These are phyloP conservation scores for Potentilla sterilis DNA, from an alignment of 306 rosid species.

Conservation along the genomic window DNA sequence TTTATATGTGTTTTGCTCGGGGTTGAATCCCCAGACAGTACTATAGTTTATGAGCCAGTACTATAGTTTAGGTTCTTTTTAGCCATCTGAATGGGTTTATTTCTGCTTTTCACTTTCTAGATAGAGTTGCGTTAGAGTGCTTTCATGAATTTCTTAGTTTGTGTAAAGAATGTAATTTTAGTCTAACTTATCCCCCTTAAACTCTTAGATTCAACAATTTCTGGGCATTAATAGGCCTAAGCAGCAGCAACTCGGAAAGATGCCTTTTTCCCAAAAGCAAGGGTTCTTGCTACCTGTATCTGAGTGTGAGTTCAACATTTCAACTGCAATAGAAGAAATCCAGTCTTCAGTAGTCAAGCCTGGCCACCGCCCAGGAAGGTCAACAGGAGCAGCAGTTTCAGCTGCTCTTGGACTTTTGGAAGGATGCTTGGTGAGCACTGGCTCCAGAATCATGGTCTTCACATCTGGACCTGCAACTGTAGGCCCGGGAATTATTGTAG, in stretches of 20 bases:
- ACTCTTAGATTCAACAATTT: constrained; percentile 48
- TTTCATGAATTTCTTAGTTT: background rate
- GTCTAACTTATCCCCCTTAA: constrained; percentile 23
- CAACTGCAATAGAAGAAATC: constrained; percentile 72
- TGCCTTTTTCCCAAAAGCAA: constrained; percentile 47
- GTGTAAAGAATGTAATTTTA: background rate
- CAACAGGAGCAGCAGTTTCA: constrained; percentile 79
- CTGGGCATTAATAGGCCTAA: constrained; percentile 47
- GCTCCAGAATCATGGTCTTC: constrained; percentile 85
- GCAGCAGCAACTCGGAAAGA: constrained; percentile 52
- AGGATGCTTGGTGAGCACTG: constrained; percentile 54
- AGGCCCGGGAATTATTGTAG: constrained; percentile 75
- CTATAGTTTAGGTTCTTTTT: background rate
- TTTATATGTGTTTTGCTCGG: background rate
- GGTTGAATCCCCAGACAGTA: background rate
- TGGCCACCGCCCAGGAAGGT: constrained; percentile 59
- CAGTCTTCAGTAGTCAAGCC: constrained; percentile 38
- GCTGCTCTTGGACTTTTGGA: constrained; percentile 78
- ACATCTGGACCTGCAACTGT: constrained; percentile 84
- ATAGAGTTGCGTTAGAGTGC: background rate
- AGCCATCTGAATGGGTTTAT: background rate
- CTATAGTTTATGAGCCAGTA: background rate
- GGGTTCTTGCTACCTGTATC: constrained; percentile 67
- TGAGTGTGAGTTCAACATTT: constrained; percentile 72
- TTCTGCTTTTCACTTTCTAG: background rate